Conservation (phyloP, 2,329 filamentous ascomycete species). For the Golovinomyces cichoracearum region DNA sequence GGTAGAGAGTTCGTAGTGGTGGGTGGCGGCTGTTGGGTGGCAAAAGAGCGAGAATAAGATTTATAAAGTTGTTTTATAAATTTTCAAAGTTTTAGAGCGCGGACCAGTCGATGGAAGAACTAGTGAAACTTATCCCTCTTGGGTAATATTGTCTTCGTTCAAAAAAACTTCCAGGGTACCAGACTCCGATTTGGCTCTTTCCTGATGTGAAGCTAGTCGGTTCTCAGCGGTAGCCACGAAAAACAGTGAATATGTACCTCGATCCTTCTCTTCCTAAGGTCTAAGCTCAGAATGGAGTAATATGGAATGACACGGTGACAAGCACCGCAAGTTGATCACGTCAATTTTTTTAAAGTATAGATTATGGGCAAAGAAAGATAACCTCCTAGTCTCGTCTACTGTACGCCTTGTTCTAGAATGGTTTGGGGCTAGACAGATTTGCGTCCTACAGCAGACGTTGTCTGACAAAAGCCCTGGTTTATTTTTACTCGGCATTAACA, state of each 20-base stretch:
- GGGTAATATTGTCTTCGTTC: not conserved
- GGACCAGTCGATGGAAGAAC: too few relatives aligned
- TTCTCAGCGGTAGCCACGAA: not conserved
- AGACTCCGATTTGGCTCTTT: not conserved
- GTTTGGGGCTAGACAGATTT: not conserved
- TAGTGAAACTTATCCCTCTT: not conserved
- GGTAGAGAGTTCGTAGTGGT: not conserved
- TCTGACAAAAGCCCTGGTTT: not conserved
- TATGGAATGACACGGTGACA: not conserved
- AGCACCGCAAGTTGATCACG: not conserved
- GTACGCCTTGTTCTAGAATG: not conserved
- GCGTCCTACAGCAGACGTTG: not conserved
- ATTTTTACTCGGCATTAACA: not conserved
- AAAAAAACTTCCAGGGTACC: not conserved
- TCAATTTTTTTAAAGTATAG: not conserved
- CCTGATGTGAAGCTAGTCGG: not conserved
- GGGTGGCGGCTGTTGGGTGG: not conserved
- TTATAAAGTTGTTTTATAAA: not conserved
- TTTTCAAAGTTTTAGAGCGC: too few relatives aligned
- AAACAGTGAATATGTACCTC: slow-evolving; percentile 5
- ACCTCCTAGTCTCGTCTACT: not conserved
- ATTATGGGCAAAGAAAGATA: not conserved
- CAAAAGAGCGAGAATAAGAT: not conserved
- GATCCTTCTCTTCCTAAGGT: slow-evolving; percentile 7
- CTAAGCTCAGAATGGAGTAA: slow-evolving; percentile 3